A percentile compares a stretch with the other conserved stretches of the same genome.
These are phyloP conservation scores for Acer saccharum DNA, from an alignment of 345 rosid species.

Conservation along the genomic window DNA sequence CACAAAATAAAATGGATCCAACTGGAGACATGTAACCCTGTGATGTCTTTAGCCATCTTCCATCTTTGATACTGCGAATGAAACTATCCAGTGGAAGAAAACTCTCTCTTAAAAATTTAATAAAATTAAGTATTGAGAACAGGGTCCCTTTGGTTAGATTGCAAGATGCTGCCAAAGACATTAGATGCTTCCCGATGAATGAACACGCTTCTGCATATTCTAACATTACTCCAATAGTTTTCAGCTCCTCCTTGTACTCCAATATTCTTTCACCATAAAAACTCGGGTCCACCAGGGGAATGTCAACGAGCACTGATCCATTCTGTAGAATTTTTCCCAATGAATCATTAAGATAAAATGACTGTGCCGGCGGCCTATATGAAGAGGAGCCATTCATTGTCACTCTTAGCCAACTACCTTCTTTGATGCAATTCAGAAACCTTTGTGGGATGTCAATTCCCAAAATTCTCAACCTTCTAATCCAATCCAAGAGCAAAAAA, in stretches of 20 bases:
- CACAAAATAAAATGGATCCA: constrained; percentile 51
- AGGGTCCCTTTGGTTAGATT: constrained; percentile 38
- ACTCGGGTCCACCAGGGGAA: constrained; percentile 62
- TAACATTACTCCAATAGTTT: constrained; percentile 59
- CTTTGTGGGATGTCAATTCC: constrained; percentile 30
- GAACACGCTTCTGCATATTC: constrained; percentile 57
- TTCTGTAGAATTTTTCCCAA: constrained; percentile 66
- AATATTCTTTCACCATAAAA: constrained; percentile 52
- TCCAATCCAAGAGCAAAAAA: constrained; percentile 66
- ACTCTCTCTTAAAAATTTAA: constrained; percentile 46
- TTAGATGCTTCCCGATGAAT: constrained; percentile 56
- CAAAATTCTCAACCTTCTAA: constrained; percentile 14
- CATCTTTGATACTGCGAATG: constrained; percentile 37
- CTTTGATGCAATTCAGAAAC: constrained; percentile 50
- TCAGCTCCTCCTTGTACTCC: constrained; percentile 44
- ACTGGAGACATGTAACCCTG: constrained; percentile 49
- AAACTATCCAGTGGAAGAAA: constrained; percentile 43
- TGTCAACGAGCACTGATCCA: constrained; percentile 53
- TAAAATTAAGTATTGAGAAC: constrained; percentile 55
- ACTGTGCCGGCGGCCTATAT: constrained; percentile 58
- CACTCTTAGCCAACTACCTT: constrained; percentile 67
- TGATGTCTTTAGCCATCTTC: constrained; percentile 53
- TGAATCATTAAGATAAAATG: constrained; percentile 51
- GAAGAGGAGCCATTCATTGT: constrained; percentile 45
- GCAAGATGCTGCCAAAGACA: constrained; percentile 46